These are phyloP conservation scores for Sungouiella thailandica DNA, from an alignment of 805 yeast species.

Conservation along the genomic window DNA sequence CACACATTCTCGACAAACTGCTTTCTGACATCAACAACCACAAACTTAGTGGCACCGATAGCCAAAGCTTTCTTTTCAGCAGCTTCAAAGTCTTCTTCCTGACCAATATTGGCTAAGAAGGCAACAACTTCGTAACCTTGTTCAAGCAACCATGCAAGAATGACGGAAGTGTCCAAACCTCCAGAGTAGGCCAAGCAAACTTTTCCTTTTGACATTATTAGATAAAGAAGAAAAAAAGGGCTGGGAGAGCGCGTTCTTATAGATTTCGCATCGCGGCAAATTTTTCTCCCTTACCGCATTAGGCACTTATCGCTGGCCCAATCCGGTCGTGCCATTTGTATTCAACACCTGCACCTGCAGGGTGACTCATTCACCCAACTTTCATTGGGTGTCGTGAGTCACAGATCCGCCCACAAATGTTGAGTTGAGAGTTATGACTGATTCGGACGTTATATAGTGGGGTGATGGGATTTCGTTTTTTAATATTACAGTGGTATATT, in stretches of 20 bases:
- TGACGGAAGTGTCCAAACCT: conserved; percentile 96
- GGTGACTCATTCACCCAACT: too few relatives aligned
- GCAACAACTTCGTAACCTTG: conserved; percentile 98
- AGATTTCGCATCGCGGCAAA: conserved; percentile 20
- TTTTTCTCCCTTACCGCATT: conserved; percentile 11
- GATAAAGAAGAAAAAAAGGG: conserved; percentile 4
- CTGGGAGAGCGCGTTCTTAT: conserved; percentile 10
- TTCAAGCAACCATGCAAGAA: conserved; percentile 96
- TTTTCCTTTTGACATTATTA: conserved; percentile 88
- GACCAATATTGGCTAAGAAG: conserved; percentile 97
- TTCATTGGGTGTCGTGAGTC: too few relatives aligned
- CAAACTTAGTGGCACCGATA: conserved; percentile 95
- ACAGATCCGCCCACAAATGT: too few relatives aligned
- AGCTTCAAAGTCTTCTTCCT: conserved; percentile 97
- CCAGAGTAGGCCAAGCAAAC: conserved; percentile 99
- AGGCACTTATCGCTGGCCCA: conserved; percentile 5
- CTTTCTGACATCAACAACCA: conserved; percentile 89
- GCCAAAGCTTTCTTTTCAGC: conserved; percentile 94
- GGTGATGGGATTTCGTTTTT: too few relatives aligned
- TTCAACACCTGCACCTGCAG: too few relatives aligned
- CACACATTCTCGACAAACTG: conserved; percentile 91
- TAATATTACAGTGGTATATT: too few relatives aligned
- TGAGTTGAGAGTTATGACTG: too few relatives aligned
- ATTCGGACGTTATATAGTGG: too few relatives aligned
- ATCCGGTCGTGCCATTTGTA: too few relatives aligned